Evolutionary conservation across 2,329 filamentous ascomycete genomes (phyloP), one percentile per base, ranked within the genome.

Genomic region (Aspergillus fumigatiaffinis): DNA sequence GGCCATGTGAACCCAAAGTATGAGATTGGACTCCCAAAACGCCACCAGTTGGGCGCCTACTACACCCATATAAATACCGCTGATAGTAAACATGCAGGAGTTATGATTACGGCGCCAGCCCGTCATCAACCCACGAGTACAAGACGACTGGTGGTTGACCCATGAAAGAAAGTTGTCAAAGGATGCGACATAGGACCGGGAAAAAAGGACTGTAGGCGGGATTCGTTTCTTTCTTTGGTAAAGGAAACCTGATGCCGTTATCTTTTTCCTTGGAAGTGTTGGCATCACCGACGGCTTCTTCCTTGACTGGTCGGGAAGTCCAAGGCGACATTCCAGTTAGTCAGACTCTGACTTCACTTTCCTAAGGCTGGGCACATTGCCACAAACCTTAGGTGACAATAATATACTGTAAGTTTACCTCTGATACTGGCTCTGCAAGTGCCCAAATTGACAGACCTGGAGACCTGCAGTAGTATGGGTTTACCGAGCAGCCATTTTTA

Each of bases 211-310:
- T 47, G 21, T 47, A 14, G 12, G 1, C 44, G 21, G 12, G 21
- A 7, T 47, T 47, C 14, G 10, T 25, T 10, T 12, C 28, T 51
- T 51, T 28, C 32, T 51, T 20, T 38, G 41, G 41, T 10, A 9
- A 20, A 21, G 8, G 21, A 47, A 47, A 23, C 44, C 44, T 47
- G 44, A 44, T 20, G n/a, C n/a, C 20, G 21, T 46, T 42, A 25
- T 41, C 8, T 38, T 29, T 20, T 51, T 56, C 5, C 28, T 21
- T 48, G 12, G 44, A 28, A 53, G 55, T 60, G 53, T 55, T 47
- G 51, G 52, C 60, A 59, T 63, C 54, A 61, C 58, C 50, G 38
- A 55, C 28, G 25, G 23, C 46, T 12, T 32, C 29, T 26, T 21
- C 46, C 23, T 42, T 54, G 56, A 54, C 44, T 59, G 59, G 59